phyloP scores from a whole-genome alignment of 208 protist genomes.

The Jaenimonas drosophilae region DNA sequence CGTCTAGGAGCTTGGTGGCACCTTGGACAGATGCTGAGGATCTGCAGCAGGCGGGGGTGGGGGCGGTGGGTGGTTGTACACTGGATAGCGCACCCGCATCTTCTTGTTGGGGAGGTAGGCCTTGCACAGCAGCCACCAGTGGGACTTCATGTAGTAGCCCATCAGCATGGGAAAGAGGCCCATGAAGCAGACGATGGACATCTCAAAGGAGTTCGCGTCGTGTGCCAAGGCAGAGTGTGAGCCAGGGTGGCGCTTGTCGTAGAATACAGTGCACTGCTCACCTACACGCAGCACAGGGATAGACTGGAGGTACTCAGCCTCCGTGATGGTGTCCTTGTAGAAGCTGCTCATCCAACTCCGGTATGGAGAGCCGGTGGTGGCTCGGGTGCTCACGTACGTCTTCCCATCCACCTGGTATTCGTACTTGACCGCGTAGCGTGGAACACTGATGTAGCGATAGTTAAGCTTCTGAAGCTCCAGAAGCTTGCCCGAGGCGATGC shows the following conservation, averaged over 20 bases:
- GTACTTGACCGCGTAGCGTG: slow-evolving; percentile 75
- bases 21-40: slow-evolving; percentile 39
- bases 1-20: slow-evolving; percentile 36
- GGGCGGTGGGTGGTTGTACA: slow-evolving; percentile 35
- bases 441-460: slow-evolving; percentile 80
- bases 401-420: slow-evolving; percentile 80
- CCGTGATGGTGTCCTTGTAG: slow-evolving; percentile 83
- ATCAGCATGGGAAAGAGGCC: slow-evolving; percentile 73
- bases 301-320: slow-evolving; percentile 82
- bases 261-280: slow-evolving; percentile 76
- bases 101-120: slow-evolving; percentile 74
- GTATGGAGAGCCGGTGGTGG: slow-evolving; percentile 78
- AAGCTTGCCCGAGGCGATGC: slow-evolving; percentile 59
- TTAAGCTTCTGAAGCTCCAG: slow-evolving; percentile 81
- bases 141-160: slow-evolving; percentile 74
- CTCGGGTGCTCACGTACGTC: slow-evolving; percentile 60
- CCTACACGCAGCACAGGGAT: slow-evolving; percentile 77
- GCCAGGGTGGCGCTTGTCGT: slow-evolving; percentile 70
- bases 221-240: slow-evolving; percentile 66
- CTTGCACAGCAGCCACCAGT: slow-evolving; percentile 70
- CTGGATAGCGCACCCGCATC: slow-evolving; percentile 65
- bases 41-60: slow-evolving; percentile 32
- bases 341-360: slow-evolving; percentile 65
- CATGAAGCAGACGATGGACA: slow-evolving; percentile 67
- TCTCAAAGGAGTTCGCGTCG: slow-evolving; percentile 84